Conservation (phyloP, 2,329 filamentous ascomycete species). For the Exophiala sp. region DNA sequence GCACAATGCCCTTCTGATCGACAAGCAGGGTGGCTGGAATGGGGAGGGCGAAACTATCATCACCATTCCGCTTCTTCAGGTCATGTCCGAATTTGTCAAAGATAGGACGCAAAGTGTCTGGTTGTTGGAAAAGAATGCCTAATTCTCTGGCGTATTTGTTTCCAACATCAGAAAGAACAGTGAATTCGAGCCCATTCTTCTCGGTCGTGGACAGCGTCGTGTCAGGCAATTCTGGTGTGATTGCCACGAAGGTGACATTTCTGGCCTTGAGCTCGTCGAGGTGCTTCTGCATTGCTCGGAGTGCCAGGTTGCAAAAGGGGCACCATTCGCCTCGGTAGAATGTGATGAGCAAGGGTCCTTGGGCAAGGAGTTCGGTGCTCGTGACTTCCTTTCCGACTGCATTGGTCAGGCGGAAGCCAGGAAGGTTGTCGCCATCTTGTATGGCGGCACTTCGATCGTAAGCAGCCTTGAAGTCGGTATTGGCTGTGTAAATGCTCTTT, state of each 20-base stretch:
- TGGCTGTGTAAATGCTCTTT: neutral
- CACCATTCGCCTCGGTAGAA: constrained; percentile 50
- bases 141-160: constrained; percentile 37
- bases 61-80: constrained; percentile 35
- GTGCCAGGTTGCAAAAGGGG: constrained; percentile 45
- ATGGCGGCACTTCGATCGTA: constrained; percentile 32
- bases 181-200: constrained; percentile 42
- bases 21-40: constrained; percentile 41
- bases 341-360: constrained; percentile 40
- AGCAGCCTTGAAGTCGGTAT: neutral
- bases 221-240: constrained; percentile 44
- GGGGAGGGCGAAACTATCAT: constrained; percentile 39
- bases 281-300: constrained; percentile 37
- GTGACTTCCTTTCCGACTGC: constrained; percentile 36
- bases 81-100: constrained; percentile 34
- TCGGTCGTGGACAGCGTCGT: constrained; percentile 37
- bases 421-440: constrained; percentile 35
- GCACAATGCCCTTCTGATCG: constrained; percentile 35
- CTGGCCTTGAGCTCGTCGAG: constrained; percentile 32
- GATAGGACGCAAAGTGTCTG: constrained; percentile 30
- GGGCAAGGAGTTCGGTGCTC: constrained; percentile 32
- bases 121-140: constrained; percentile 37
- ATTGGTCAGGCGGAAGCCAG: constrained; percentile 35
- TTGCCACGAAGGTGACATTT: constrained; percentile 42
- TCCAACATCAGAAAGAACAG: constrained; percentile 41